Conservation (phyloP, 2,329 filamentous ascomycete species). For the Aspergillus brunneoviolaceus region DNA sequence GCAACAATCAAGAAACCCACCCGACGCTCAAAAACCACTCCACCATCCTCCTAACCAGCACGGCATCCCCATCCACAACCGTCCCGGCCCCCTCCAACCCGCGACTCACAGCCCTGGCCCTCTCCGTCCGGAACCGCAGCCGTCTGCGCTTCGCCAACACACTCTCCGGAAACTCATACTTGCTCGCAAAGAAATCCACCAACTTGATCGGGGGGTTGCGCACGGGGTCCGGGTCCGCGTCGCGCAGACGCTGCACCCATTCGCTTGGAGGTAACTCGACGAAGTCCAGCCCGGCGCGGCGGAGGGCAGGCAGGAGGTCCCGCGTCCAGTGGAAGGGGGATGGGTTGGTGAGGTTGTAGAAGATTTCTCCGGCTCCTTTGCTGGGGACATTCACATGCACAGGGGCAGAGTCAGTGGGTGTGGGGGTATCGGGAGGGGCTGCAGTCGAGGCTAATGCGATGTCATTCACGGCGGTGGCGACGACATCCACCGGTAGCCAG, state of each 20-base stretch:
- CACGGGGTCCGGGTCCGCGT: slow-evolving; percentile 49
- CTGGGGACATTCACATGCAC: too few relatives aligned
- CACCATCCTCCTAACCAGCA: slow-evolving; percentile 40
- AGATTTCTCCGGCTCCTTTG: slow-evolving; percentile 3
- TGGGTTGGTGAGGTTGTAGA: slow-evolving; percentile 58
- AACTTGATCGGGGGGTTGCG: slow-evolving; percentile 55
- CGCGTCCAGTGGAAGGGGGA: slow-evolving; percentile 52
- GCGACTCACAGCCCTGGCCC: slow-evolving; percentile 15
- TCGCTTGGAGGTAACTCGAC: slow-evolving; percentile 25
- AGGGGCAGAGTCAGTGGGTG: too few relatives aligned
- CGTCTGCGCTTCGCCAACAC: background rate
- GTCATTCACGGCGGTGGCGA: slow-evolving; percentile 38
- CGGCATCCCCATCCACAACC: slow-evolving; percentile 10
- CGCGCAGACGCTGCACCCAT: slow-evolving; percentile 40
- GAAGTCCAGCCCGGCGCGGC: slow-evolving; percentile 43
- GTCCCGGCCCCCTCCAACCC: slow-evolving; percentile 14
- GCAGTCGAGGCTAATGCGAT: slow-evolving; percentile 18
- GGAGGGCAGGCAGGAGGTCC: slow-evolving; percentile 55
- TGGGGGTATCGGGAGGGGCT: slow-evolving; percentile 4
- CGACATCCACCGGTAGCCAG: slow-evolving; percentile 49
- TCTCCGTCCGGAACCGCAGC: slow-evolving; percentile 21
- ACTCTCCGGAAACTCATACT: slow-evolving; percentile 44
- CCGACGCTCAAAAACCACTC: slow-evolving; percentile 30
- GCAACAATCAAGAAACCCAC: slow-evolving; percentile 9
- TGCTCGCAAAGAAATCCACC: slow-evolving; percentile 53